Conservation (phyloP, 345 rosid species). For the Populus pruinosa region DNA sequence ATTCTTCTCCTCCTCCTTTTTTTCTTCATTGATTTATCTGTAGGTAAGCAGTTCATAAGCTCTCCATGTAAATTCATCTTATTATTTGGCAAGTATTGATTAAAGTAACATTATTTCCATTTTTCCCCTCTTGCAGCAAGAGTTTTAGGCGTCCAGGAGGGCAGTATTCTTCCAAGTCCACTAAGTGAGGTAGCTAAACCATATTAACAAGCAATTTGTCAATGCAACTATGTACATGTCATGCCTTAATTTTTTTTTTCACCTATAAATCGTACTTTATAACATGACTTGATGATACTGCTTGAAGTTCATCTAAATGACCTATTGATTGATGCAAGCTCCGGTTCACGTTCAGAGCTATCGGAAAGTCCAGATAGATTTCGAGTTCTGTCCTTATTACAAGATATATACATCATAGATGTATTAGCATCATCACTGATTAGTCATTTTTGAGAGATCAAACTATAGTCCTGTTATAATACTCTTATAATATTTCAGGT, state of each 20-base stretch:
- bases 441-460: neutral
- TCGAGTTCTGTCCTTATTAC: neutral
- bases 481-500: neutral
- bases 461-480: neutral
- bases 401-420: neutral
- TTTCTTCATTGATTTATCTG: conserved; percentile 7
- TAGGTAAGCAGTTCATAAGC: conserved; percentile 17
- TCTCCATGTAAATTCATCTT: neutral
- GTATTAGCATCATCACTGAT: neutral
- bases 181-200: conserved; percentile 19
- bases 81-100: neutral
- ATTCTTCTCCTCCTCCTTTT: conserved; percentile 20
- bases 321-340: neutral
- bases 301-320: neutral
- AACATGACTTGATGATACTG: neutral
- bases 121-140: conserved; percentile 11
- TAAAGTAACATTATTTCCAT: neutral
- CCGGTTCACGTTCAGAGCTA: neutral
- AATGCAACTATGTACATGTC: neutral
- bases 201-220: neutral
- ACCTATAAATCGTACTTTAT: neutral
- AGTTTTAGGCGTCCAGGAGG: conserved; percentile 4
- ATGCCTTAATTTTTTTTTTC: neutral
- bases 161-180: conserved; percentile 2
- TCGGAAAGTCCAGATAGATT: neutral